Conservation (phyloP, 306 rosid species). For the Hippophae tibetana region DNA sequence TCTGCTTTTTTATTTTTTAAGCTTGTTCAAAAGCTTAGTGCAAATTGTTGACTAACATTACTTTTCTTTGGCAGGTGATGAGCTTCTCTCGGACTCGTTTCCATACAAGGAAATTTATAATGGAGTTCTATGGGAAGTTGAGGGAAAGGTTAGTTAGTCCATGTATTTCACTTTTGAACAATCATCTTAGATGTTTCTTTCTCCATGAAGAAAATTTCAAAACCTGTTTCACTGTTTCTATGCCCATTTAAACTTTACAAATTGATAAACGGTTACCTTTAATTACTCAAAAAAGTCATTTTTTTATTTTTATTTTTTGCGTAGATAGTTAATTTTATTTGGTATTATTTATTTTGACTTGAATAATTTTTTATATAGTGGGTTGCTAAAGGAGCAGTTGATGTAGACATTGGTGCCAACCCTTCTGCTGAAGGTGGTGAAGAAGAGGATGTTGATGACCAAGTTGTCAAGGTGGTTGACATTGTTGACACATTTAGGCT, state of each 20-base stretch:
- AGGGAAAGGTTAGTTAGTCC: constrained; percentile 47
- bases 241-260: too few species aligned
- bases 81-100: constrained; percentile 83
- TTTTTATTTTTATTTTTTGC: too few species aligned
- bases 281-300: too few species aligned
- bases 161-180: too few species aligned
- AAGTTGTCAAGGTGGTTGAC: constrained; percentile 56
- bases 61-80: constrained; percentile 43
- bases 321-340: not conserved
- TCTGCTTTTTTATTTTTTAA: not conserved
- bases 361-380: constrained; percentile 34
- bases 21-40: not conserved
- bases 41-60: not conserved
- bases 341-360: not conserved
- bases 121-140: constrained; percentile 77
- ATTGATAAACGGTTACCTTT: too few species aligned
- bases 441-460: constrained; percentile 84
- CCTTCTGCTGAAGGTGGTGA: constrained; percentile 86
- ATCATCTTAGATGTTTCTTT: too few species aligned
- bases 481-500: constrained; percentile 64
- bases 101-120: constrained; percentile 54
- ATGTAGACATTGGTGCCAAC: constrained; percentile 87
- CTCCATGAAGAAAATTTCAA: too few species aligned
- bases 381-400: constrained; percentile 69
- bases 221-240: too few species aligned